phyloP scores from a whole-genome alignment of 1,139 yeast species.

The Lodderomyces jiufengensis region DNA sequence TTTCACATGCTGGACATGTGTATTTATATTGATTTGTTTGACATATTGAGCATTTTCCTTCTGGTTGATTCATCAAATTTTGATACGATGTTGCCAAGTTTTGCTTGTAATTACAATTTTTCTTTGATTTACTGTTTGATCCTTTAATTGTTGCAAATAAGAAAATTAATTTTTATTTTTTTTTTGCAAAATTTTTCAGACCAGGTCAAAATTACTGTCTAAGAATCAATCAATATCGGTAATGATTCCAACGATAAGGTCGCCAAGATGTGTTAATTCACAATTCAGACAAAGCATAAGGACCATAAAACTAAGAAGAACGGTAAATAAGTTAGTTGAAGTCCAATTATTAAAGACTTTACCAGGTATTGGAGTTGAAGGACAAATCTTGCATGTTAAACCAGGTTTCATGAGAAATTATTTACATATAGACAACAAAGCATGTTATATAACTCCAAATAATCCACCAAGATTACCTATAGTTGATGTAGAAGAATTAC shows the following conservation, averaged over 20 bases:
- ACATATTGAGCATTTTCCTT: slow-evolving; percentile 48
- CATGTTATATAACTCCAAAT: slow-evolving; percentile 57
- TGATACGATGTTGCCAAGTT: no score
- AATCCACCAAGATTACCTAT: slow-evolving; percentile 61
- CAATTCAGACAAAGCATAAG: slow-evolving; percentile 2
- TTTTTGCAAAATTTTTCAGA: slow-evolving; percentile 2
- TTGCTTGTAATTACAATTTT: no score
- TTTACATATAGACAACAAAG: slow-evolving; percentile 68
- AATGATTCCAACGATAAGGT: no score
- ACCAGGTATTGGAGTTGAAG: slow-evolving; percentile 57
- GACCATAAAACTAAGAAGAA: slow-evolving; percentile 23
- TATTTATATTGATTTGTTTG: slow-evolving; percentile 50
- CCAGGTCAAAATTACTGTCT: neutral
- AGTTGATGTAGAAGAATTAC: slow-evolving; percentile 28
- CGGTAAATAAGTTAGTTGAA: slow-evolving; percentile 22
- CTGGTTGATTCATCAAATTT: slow-evolving; percentile 6
- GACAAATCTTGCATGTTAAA: slow-evolving; percentile 72
- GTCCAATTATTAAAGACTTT: slow-evolving; percentile 74
- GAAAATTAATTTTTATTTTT: no score
- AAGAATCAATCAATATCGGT: no score
- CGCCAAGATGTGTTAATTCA: slow-evolving; percentile 18
- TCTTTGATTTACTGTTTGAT: no score
- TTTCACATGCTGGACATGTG: slow-evolving; percentile 79
- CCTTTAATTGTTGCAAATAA: slow-evolving; percentile 2
- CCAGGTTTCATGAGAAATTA: slow-evolving; percentile 82